phyloP scores from a whole-genome alignment of 805 yeast genomes.

The Teunomyces funiuensis region DNA sequence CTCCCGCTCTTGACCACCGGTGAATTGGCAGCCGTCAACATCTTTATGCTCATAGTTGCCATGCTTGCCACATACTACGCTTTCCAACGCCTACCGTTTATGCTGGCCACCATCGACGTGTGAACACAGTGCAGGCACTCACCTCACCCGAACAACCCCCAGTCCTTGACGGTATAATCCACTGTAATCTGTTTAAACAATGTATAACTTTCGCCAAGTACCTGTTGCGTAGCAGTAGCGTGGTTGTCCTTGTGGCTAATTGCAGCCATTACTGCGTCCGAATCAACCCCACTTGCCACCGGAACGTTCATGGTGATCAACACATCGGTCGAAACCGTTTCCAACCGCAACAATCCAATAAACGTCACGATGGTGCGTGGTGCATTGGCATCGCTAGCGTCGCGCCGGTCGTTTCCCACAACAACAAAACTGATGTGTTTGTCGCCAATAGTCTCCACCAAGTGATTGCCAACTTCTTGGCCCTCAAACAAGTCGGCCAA shows the following conservation, averaged over 20 bases:
- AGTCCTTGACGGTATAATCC: conserved; percentile 41
- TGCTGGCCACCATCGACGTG: conserved; percentile 2
- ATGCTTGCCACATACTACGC: conserved; percentile 17
- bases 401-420: conserved; percentile 12
- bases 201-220: conserved; percentile 14
- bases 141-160: conserved; percentile 46
- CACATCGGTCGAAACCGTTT: conserved; percentile 56
- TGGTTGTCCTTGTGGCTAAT: background rate
- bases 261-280: background rate
- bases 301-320: conserved; percentile 63
- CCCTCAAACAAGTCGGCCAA: conserved; percentile 51
- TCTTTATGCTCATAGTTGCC: conserved; percentile 13
- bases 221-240: background rate
- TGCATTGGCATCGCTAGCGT: conserved; percentile 12
- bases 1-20: conserved; percentile 27
- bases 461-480: conserved; percentile 12
- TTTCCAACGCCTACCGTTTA: conserved; percentile 12
- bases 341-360: conserved; percentile 56
- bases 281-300: conserved; percentile 11
- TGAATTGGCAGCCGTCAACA: conserved; percentile 21
- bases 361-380: conserved; percentile 43
- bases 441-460: conserved; percentile 9
- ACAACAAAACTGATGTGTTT: conserved; percentile 6
- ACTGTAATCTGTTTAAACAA: conserved; percentile 28
- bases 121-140: too few relatives aligned